Base-by-base conservation (phyloP, 2,329 filamentous ascomycete species). In the Fusarium gaditjirri region DNA sequence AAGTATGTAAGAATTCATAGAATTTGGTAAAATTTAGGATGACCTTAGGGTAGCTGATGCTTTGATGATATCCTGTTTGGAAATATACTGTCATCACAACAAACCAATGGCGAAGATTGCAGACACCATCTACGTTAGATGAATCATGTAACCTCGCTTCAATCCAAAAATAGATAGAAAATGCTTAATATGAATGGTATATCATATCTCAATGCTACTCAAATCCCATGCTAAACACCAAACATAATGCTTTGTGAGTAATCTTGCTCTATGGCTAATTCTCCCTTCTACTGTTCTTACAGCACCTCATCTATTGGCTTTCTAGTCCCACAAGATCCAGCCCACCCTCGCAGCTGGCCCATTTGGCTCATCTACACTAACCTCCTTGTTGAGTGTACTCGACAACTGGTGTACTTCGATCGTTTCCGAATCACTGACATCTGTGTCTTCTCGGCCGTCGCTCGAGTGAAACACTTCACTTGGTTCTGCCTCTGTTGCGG, bases 341-440 rank as follows among this genome's bases (percentile, higher is more conserved):
- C 74, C 72, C 8, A 68, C 74, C 35, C 74, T 65, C 33, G 55
- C 68, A 31, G 50, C 63, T 16, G 68, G 68, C 8, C 71, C 63
- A 29, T 33, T 58, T 10, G 41, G 54, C 6, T 58, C 61, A 4
- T 70, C 64, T 23, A 65, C 47, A 36, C 42, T 56, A 6, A 59
- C 35, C 16, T 54, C 25, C 33, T 69, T 64, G 9, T 63, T 64
- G 11, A 52, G 52, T 3, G 58, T 42, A 56, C 49, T 72, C 35
- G 54, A 57, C 52, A 62, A 42, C 6, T 61, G 59, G 14, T 62
- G 65, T 3, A 61, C 41, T 23, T 81, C 78, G 49, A 73, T 78
- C 11, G 75, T 75, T 10, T 81, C 80, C 2, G 76, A 74, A 19
- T 82, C 81, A 35, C 80, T 82, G 29, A 78, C 76, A 27, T 81